phyloP scores from a whole-genome alignment of 2,329 filamentous ascomycete genomes.

The Talaromyces marneffei region DNA sequence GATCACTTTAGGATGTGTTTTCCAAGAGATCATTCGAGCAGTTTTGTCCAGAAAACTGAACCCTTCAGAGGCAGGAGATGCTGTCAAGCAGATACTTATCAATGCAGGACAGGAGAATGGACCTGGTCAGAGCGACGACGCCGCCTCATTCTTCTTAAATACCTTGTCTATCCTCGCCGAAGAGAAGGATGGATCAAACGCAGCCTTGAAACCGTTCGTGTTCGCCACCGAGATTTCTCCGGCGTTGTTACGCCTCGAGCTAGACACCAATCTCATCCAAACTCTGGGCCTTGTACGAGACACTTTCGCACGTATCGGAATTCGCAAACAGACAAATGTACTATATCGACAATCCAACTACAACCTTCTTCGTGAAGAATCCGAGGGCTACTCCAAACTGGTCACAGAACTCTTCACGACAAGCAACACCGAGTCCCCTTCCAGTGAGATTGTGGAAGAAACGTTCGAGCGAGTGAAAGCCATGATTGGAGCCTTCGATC shows the following conservation, averaged over 20 bases:
- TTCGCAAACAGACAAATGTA: slow-evolving; percentile 85
- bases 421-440: slow-evolving; percentile 66
- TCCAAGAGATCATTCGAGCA: slow-evolving; percentile 78
- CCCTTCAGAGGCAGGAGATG: slow-evolving; percentile 62
- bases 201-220: slow-evolving; percentile 61
- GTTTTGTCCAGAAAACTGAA: slow-evolving; percentile 64
- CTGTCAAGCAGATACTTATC: slow-evolving; percentile 68
- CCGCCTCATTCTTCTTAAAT: slow-evolving; percentile 72
- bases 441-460: slow-evolving; percentile 69
- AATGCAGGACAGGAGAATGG: slow-evolving; percentile 44
- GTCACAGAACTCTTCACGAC: slow-evolving; percentile 93
- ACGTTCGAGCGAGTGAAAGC: slow-evolving; percentile 91
- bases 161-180: slow-evolving; percentile 74
- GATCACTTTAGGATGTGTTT: slow-evolving; percentile 63
- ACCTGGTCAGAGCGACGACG: slow-evolving; percentile 51
- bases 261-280: slow-evolving; percentile 73
- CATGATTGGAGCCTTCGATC: slow-evolving; percentile 91
- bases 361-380: slow-evolving; percentile 90
- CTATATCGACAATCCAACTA: slow-evolving; percentile 96
- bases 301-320: slow-evolving; percentile 76
- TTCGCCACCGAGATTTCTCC: slow-evolving; percentile 66
- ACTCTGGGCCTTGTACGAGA: slow-evolving; percentile 73
- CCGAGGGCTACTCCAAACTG: slow-evolving; percentile 93
- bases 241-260: slow-evolving; percentile 66
- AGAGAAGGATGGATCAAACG: slow-evolving; percentile 52